Base-by-base conservation (phyloP, 2,329 filamentous ascomycete genomes). In the Dactylellina cionopaga region DNA sequence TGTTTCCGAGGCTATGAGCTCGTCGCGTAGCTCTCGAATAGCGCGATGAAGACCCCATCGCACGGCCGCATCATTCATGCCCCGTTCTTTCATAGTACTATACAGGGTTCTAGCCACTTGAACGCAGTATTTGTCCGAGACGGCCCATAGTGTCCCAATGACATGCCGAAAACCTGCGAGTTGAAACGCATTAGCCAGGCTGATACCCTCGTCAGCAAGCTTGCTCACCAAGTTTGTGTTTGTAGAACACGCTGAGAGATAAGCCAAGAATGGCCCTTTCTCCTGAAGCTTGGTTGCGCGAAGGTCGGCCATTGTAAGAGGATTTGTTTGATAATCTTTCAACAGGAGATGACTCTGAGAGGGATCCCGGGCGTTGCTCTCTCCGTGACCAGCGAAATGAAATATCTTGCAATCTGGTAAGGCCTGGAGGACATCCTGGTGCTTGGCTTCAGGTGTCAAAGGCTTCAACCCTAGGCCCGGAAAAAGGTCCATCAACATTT, bases 381-480 rank as follows among this genome's bases (percentile, higher is more conserved):
- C 1, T 0, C 79, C 81, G 58, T 82, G 81, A 5, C 82, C 79
- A 1, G 82, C 81, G 58, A 83, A 83, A 69, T 83, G 81, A 17
- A 52, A 31, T 7, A 52, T 52, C n/a, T 33, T 31, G 17, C 47
- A 31, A 4, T 11, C 25, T 17, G 15, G 9, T 17, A 52, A 19
- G 11, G 29, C 7, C 15, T 52, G 15, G 4, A 31, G 24, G 22
- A 52, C 27, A 29, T 52, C n/a, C n/a, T n/a, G n/a, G n/a, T n/a
- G n/a, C n/a, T n/a, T n/a, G n/a, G n/a, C n/a, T n/a, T 19, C 22
- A 6, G 43, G 22, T 7, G 22, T 47, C n/a, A 22, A 17, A 17
- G 43, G 43, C 4, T 9, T 47, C 15, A 47, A 9, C 17, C 22
- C 6, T 6, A 47, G 17, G 19, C 9, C 11, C 6, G 43, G 43